Base-by-base conservation (phyloP, 495 filamentous ascomycete species). In the Podospora pseudocomata region DNA sequence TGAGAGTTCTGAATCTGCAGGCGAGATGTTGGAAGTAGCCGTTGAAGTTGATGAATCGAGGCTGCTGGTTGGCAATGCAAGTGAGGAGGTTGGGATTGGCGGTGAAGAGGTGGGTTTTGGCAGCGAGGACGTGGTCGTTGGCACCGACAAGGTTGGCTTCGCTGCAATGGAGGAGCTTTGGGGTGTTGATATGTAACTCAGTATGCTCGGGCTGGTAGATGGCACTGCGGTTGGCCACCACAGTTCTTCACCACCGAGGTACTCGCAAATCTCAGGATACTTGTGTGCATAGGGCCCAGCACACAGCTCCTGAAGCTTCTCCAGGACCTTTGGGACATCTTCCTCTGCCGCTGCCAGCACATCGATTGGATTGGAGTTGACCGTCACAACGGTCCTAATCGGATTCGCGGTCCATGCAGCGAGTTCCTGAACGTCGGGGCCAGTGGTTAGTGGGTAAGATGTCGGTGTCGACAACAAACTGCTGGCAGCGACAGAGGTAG, bases 251-350 rank as follows among this genome's bases (percentile, higher is more conserved):
- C 5, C 27, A 18, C 57, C 49, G 0, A 71, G 56, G 20, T 71
- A 62, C n/a, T 71, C 69, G 62, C 65, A 71, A 11, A 71, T 71
- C 19, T 71, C 69, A 62, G 69, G 69, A 54, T 71, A 71, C 56
- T 64, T 23, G 30, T 20, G 28, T 26, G 69, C 69, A 30, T 65
- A 23, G 16, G 67, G 67, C 1, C 67, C 67, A 20, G 67, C 61
- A 49, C 70, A 69, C 16, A 72, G 60, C 56, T 68, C 49, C 15
- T 59, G 60, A 53, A 72, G 67, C 67, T 69, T 67, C 34, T 69
- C 65, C 16, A 64, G 18, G n/a, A 72, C 65, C 19, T 72, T 69
- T 32, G 67, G 65, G 44, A 72, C 62, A 58, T 72, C 70, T n/a
- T 72, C 23, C 19, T 67, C 65, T 18, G 62, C 44, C 3, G 53